phyloP scores from a whole-genome alignment of 2,329 filamentous ascomycete genomes.

The Penicillium sp. region DNA sequence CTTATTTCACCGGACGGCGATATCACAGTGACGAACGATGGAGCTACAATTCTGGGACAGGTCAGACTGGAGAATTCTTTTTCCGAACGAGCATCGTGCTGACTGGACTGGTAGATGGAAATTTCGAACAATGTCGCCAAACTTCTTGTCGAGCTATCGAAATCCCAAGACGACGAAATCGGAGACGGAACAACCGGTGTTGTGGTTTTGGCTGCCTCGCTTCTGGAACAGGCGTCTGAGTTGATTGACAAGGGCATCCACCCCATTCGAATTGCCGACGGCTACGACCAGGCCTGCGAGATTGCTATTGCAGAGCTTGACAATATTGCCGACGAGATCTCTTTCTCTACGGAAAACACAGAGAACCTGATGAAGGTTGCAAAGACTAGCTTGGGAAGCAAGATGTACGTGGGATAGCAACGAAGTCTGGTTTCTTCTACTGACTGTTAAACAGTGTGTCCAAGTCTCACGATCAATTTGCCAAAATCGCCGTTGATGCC shows the following conservation, averaged over 20 bases:
- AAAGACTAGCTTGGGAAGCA: constrained; percentile 92
- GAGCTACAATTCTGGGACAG: constrained; percentile 89
- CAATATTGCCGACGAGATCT: constrained; percentile 84
- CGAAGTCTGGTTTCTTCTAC: neutral
- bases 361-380: constrained; percentile 90
- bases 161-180: constrained; percentile 98
- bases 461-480: constrained; percentile 97
- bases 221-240: constrained; percentile 93
- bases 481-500: constrained; percentile 94
- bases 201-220: constrained; percentile 88
- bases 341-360: constrained; percentile 76
- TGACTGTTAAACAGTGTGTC: constrained; percentile 58
- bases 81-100: constrained; percentile 3
- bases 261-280: constrained; percentile 96
- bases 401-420: constrained; percentile 57
- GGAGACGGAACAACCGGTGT: constrained; percentile 97
- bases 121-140: constrained; percentile 98
- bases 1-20: constrained; percentile 97
- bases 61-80: constrained; percentile 27
- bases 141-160: constrained; percentile 91
- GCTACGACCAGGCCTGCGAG: constrained; percentile 96
- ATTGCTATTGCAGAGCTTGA: constrained; percentile 91
- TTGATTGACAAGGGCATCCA: constrained; percentile 99
- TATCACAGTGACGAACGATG: constrained; percentile 98
- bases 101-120: constrained; percentile 67